phyloP scores from a whole-genome alignment of 163 green algal genomes.

The Scenedesmus sp. region DNA sequence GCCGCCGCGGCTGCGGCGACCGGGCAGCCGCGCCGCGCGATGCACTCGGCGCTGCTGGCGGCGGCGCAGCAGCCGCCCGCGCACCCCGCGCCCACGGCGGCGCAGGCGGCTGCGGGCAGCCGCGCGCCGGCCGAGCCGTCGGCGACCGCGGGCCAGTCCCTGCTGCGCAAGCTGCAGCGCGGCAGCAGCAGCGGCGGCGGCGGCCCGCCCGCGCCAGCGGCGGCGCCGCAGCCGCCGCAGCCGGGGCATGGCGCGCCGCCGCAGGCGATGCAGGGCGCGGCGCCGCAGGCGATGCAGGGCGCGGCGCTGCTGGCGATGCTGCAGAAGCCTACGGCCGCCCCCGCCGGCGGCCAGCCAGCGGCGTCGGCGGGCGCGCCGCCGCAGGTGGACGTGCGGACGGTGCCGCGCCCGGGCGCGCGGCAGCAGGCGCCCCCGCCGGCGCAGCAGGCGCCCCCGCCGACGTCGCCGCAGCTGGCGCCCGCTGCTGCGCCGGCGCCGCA shows the following conservation, averaged over 20 bases:
- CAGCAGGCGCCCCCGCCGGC: neutral
- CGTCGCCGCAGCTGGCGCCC: neutral
- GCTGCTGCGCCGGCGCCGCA: too few species aligned
- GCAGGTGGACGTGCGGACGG: neutral
- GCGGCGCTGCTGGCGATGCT: constrained; percentile 26
- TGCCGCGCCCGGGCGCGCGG: neutral
- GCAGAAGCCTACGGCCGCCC: neutral
- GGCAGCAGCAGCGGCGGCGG: constrained; percentile 18
- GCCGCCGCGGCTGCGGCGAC: neutral
- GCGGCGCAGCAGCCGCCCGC: neutral
- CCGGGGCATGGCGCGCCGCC: neutral
- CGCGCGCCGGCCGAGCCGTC: neutral
- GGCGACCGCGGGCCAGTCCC: neutral
- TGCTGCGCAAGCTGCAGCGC: constrained; percentile 30
- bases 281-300: neutral
- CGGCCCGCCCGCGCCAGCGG: neutral
- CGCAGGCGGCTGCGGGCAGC: neutral
- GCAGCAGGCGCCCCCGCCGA: neutral
- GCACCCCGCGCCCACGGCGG: neutral
- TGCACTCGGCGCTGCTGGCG: neutral
- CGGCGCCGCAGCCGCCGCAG: neutral
- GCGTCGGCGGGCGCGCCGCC: neutral
- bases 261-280: too few species aligned
- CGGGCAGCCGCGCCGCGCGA: neutral
- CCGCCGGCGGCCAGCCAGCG: neutral